Evolutionary conservation across 2,329 filamentous ascomycete species (phyloP).

Genomic region (Penicillium janthinellum): DNA sequence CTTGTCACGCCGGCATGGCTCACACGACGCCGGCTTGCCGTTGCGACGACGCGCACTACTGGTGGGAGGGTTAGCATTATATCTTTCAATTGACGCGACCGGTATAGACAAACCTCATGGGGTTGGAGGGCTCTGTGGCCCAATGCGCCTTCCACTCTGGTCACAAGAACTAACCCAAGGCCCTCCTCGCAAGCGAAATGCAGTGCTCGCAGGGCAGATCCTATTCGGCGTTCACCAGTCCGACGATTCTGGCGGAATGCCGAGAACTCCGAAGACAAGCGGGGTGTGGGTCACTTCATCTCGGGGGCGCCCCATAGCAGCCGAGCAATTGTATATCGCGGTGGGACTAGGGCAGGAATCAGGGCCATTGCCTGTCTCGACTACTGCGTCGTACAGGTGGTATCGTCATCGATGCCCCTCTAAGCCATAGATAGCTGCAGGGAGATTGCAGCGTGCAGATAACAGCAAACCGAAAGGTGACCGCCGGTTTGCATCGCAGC

Average conservation of each 20-base stretch:
- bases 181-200: not conserved
- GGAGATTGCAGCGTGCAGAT: not conserved
- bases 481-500: conserved; percentile 2
- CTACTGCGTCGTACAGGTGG: not conserved
- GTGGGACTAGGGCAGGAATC: not conserved
- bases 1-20: conserved; percentile 37
- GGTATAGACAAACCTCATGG: not conserved
- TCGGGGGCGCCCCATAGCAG: conserved; percentile 2
- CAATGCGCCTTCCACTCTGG: not conserved
- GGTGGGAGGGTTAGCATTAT: not conserved
- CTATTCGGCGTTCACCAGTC: conserved; percentile 18
- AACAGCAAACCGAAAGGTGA: conserved; percentile 4
- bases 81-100: not conserved
- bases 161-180: not conserved
- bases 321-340: not conserved
- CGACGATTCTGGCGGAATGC: conserved; percentile 13
- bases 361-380: not conserved
- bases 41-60: conserved; percentile 31
- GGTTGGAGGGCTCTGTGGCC: not conserved
- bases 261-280: conserved; percentile 21
- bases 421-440: not conserved
- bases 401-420: not conserved
- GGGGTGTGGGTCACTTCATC: conserved; percentile 8
- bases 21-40: conserved; percentile 36
- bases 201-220: not conserved